Evolutionary conservation across 495 filamentous ascomycete genomes (phyloP).

Genomic region (Parathielavia hyrcaniae): DNA sequence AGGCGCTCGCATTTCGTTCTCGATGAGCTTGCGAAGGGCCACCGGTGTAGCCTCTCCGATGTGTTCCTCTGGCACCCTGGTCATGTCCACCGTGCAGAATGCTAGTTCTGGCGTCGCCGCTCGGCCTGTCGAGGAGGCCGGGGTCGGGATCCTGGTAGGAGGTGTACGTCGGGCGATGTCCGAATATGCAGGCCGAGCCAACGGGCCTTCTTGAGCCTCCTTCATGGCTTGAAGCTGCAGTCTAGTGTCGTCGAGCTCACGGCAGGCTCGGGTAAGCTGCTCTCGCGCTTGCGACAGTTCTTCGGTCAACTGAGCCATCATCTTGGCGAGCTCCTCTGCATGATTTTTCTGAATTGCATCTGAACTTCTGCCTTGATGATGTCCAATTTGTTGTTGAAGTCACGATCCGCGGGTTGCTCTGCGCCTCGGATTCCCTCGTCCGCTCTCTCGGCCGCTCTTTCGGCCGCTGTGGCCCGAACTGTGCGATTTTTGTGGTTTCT

Average conservation of each 20-base stretch:
- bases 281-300: conserved; percentile 2
- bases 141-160: neutral
- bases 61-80: neutral
- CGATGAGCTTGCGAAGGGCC: conserved; percentile 10
- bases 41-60: neutral
- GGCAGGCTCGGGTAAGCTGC: neutral
- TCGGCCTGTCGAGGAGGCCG: neutral
- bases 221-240: neutral
- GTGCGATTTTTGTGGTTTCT: neutral
- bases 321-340: neutral
- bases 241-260: neutral
- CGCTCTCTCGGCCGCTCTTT: no score
- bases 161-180: neutral
- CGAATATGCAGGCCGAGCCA: neutral
- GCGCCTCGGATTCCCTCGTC: neutral
- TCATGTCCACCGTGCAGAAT: conserved; percentile 1
- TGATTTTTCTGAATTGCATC: neutral
- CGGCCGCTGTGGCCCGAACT: neutral
- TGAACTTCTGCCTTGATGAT: conserved; percentile 1
- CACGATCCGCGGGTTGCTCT: neutral
- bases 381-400: conserved; percentile 4
- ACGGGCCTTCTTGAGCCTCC: neutral
- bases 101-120: neutral
- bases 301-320: neutral
- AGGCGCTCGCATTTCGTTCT: conserved; percentile 8